Conservation (phyloP, 140 eudicot genomes). For the Bidens hawaiensis region DNA sequence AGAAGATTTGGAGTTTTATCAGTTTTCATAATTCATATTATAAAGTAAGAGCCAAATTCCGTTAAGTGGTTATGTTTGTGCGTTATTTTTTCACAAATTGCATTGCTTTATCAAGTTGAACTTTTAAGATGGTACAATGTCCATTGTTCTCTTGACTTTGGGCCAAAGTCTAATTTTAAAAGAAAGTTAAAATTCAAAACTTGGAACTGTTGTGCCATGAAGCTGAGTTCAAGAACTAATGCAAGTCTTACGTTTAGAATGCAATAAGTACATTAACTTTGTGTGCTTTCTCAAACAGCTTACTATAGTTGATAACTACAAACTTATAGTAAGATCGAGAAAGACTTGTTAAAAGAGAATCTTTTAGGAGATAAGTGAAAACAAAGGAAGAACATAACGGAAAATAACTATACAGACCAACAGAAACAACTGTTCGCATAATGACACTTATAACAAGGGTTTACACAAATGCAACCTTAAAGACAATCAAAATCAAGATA, state of each 20-base stretch:
- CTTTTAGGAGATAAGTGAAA: neutral
- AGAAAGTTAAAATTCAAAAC: conserved; percentile 1
- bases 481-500: neutral
- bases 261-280: neutral
- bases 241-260: neutral
- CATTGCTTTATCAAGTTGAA: neutral
- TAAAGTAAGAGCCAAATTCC: neutral
- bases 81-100: neutral
- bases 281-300: neutral
- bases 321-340: neutral
- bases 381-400: neutral
- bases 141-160: neutral
- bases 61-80: conserved; percentile 4
- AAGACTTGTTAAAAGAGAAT: conserved; percentile 4
- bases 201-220: neutral
- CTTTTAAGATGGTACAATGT: neutral
- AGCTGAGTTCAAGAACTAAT: neutral
- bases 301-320: neutral
- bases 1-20: conserved; percentile 49
- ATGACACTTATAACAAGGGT: conserved; percentile 11
- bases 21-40: conserved; percentile 34
- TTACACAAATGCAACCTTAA: neutral
- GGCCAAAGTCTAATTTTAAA: conserved; percentile 1
- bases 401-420: neutral
- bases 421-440: neutral